Conservation (phyloP, 495 filamentous ascomycete species). For the Wilcoxina mikolae region DNA sequence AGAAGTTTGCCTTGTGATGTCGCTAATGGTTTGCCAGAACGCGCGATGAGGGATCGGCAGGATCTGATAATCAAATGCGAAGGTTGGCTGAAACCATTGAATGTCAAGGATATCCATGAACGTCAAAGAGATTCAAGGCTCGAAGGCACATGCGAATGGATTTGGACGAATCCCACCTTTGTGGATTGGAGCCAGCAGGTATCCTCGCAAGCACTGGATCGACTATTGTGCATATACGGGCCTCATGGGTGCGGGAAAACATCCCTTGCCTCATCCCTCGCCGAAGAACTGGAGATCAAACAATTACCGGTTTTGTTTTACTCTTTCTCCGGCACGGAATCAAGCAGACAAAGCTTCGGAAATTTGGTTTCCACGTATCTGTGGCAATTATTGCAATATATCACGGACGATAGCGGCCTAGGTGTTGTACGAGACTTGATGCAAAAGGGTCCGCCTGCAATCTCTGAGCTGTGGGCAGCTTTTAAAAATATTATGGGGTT, state of each 20-base stretch:
- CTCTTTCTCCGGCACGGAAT: not conserved
- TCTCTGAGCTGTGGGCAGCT: not conserved
- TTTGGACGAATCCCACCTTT: not conserved
- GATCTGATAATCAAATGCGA: not conserved
- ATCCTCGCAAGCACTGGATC: not conserved
- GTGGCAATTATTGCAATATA: conserved; percentile 1
- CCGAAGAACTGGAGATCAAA: not conserved
- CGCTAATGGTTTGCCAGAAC: not conserved
- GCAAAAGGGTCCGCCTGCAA: not conserved
- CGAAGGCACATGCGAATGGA: not conserved
- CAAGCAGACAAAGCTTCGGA: not conserved
- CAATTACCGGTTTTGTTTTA: not conserved
- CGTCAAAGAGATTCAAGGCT: not conserved
- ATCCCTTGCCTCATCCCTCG: not conserved
- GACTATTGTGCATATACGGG: not conserved
- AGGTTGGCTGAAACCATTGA: not conserved
- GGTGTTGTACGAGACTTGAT: not conserved
- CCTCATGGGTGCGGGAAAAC: conserved; percentile 1
- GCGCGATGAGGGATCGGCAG: not conserved
- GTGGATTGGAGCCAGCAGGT: not conserved
- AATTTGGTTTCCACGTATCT: not conserved
- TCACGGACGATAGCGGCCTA: not conserved
- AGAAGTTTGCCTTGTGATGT: not conserved
- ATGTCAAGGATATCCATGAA: not conserved
- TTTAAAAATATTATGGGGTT: not conserved